Evolutionary conservation across 2,329 filamentous ascomycete genomes (phyloP).

Genomic region (Calonectria henricotiae): DNA sequence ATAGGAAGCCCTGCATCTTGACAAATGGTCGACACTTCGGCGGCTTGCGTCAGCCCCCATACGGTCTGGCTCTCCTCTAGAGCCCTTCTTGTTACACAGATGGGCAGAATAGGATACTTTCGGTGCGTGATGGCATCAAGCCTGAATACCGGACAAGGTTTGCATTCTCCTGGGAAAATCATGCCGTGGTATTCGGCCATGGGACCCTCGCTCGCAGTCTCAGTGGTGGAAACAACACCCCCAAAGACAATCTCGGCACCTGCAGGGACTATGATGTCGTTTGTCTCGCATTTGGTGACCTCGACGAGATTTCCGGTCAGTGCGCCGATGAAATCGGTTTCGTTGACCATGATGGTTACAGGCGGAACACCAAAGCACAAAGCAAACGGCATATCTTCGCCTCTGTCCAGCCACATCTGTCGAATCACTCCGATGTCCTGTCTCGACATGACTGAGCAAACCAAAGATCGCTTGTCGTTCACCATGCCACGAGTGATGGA

Average conservation of each 20-base stretch:
- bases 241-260: constrained; percentile 68
- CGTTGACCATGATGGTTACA: constrained; percentile 65
- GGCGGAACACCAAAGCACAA: constrained; percentile 67
- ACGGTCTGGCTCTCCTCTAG: constrained; percentile 26
- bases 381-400: constrained; percentile 66
- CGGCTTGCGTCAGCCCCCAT: constrained; percentile 13
- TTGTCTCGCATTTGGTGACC: constrained; percentile 68
- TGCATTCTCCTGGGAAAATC: constrained; percentile 2
- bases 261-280: constrained; percentile 65
- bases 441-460: constrained; percentile 61
- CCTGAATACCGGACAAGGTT: constrained; percentile 24
- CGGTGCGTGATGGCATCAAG: constrained; percentile 36
- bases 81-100: constrained; percentile 39
- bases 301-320: constrained; percentile 63
- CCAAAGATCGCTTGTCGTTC: constrained; percentile 60
- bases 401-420: constrained; percentile 64
- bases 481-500: constrained; percentile 66
- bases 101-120: constrained; percentile 35
- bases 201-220: constrained; percentile 63
- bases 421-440: constrained; percentile 67
- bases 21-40: constrained; percentile 4
- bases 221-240: constrained; percentile 63
- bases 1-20: constrained; percentile 13
- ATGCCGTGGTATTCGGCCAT: constrained; percentile 61
- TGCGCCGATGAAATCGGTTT: constrained; percentile 66